Evolutionary conservation across 73 alveolate species (phyloP).

Genomic region (Paraurostyla sp.): DNA sequence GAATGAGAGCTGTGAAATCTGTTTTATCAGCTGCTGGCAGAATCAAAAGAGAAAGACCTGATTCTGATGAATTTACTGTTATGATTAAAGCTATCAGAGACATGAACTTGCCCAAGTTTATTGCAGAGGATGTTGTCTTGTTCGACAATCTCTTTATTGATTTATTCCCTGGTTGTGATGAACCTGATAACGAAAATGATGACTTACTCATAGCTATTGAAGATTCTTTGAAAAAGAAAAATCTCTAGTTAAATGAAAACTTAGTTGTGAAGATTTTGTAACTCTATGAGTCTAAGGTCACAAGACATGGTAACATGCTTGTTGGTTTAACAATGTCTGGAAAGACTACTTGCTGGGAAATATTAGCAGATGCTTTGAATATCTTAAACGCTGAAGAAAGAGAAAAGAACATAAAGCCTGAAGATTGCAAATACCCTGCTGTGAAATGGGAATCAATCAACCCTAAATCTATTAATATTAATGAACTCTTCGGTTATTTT

Average conservation of each 20-base stretch:
- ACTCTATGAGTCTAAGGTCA: slow-evolving; percentile 90
- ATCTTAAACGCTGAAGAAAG: slow-evolving; percentile 73
- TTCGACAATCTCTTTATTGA: slow-evolving; percentile 98
- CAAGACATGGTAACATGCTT: slow-evolving; percentile 99
- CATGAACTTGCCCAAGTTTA: slow-evolving; percentile 99
- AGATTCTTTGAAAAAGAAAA: slow-evolving; percentile 81
- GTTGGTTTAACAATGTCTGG: slow-evolving; percentile 99
- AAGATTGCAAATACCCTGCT: slow-evolving; percentile 80
- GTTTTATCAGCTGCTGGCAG: slow-evolving; percentile 98
- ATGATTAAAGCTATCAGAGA: slow-evolving; percentile 98
- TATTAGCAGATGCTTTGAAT: slow-evolving; percentile 92
- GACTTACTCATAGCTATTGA: slow-evolving; percentile 79
- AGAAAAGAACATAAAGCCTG: slow-evolving; percentile 72
- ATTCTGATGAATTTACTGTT: slow-evolving; percentile 89
- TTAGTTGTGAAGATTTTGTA: slow-evolving; percentile 83
- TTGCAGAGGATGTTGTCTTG: slow-evolving; percentile 98
- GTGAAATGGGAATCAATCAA: slow-evolving; percentile 88
- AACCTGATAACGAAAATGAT: slow-evolving; percentile 94
- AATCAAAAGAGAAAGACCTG: slow-evolving; percentile 91
- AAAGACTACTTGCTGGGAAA: slow-evolving; percentile 98
- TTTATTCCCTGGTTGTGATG: slow-evolving; percentile 98
- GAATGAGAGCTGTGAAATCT: slow-evolving; percentile 99
- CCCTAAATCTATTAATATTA: slow-evolving; percentile 95
- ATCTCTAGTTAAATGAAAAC: slow-evolving; percentile 87
- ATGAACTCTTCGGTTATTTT: slow-evolving; percentile 94